A percentile compares a stretch with the other conserved stretches of the same genome.
These are phyloP conservation scores for Gastrodia elata DNA, from an alignment of 106 monocot species.

Conservation along the genomic window DNA sequence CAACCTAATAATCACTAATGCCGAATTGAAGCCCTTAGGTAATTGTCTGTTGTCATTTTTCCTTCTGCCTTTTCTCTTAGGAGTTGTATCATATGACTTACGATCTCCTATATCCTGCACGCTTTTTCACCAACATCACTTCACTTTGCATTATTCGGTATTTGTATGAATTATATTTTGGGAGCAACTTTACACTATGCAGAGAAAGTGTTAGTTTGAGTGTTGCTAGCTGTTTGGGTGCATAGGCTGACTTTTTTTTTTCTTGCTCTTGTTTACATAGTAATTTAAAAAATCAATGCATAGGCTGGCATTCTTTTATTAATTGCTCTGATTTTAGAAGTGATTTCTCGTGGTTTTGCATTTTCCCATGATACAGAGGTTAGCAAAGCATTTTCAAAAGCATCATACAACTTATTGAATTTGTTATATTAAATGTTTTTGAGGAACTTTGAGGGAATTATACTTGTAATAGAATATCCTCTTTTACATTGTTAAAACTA, in stretches of 20 bases:
- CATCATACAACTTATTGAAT: neutral
- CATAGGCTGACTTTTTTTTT: neutral
- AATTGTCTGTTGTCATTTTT: too few relatives aligned
- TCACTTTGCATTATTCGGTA: neutral
- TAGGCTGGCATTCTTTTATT: too few relatives aligned
- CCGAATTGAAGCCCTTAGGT: too few relatives aligned
- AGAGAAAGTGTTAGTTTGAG: neutral
- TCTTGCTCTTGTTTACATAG: neutral
- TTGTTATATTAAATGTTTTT: neutral
- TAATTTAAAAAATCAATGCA: too few relatives aligned
- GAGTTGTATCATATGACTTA: neutral
- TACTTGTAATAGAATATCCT: neutral
- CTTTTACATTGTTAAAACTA: neutral
- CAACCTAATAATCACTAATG: too few relatives aligned
- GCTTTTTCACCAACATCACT: neutral
- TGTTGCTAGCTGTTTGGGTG: neutral
- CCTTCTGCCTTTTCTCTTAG: neutral
- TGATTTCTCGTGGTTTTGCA: neutral
- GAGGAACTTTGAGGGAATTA: neutral
- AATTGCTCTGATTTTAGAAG: neutral
- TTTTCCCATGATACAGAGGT: neutral
- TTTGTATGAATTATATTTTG: neutral
- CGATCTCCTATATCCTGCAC: neutral
- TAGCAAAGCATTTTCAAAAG: neutral
- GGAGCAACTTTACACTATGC: neutral